Conservation (phyloP, 1,284 basidiomycete genomes). For the Rhizopogon hawkerae region DNA sequence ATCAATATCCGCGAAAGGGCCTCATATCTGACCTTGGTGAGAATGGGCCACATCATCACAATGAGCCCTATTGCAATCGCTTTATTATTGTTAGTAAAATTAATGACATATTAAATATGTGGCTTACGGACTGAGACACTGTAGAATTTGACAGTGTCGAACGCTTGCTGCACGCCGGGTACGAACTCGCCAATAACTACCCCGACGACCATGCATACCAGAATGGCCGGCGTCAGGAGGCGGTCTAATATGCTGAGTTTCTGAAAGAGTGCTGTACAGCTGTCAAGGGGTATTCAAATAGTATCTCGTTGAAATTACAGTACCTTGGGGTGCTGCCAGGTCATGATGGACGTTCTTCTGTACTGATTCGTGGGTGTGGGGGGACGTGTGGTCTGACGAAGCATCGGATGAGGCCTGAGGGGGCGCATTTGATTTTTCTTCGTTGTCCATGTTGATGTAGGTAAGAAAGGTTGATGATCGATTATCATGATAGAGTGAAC, state of each 20-base stretch:
- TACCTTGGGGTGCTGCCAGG: neutral
- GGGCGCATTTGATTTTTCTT: too few relatives aligned
- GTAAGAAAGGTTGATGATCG: neutral
- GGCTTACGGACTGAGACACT: slow-evolving; percentile 50
- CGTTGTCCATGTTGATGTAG: neutral
- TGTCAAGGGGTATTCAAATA: neutral
- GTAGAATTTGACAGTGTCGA: slow-evolving; percentile 43
- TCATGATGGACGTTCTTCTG: neutral
- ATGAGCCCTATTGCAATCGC: slow-evolving; percentile 70
- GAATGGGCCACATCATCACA: slow-evolving; percentile 88
- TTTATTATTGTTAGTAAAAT: slow-evolving; percentile 25
- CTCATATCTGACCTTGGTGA: slow-evolving; percentile 77
- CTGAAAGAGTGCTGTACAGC: slow-evolving; percentile 33
- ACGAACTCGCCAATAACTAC: slow-evolving; percentile 39
- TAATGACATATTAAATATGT: neutral
- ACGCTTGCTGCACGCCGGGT: slow-evolving; percentile 42
- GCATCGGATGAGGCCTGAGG: too few relatives aligned
- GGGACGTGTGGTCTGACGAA: neutral
- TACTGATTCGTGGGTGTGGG: neutral
- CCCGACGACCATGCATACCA: slow-evolving; percentile 74
- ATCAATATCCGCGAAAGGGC: slow-evolving; percentile 52
- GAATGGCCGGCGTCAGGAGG: slow-evolving; percentile 62
- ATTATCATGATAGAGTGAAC: too few relatives aligned
- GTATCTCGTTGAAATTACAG: neutral
- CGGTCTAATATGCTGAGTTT: slow-evolving; percentile 52